Percentiles rank a stretch among this genome's conserved stretches.
Conservation (phyloP, 2,329 filamentous ascomycete genomes). For the Nothopassalora personata region DNA sequence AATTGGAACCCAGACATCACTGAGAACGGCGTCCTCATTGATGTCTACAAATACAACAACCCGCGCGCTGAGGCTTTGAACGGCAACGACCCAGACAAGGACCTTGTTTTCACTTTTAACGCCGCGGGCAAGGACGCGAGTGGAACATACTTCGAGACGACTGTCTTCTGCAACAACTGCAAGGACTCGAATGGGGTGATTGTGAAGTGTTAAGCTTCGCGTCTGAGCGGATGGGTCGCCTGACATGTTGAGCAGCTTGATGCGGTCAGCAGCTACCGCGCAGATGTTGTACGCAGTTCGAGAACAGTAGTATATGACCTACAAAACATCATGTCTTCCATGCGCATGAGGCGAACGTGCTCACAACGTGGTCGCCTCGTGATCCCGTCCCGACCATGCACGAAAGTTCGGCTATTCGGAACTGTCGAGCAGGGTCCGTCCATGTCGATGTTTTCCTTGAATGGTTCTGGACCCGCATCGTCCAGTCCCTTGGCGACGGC, state of each 20-base stretch:
- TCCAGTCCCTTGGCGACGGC: not conserved
- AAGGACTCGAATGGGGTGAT: not conserved
- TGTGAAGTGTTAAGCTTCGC: not conserved
- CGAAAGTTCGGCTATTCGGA: not conserved
- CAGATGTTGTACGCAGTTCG: not conserved
- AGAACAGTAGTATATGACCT: not conserved
- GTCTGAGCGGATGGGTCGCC: not conserved
- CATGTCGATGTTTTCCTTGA: not conserved
- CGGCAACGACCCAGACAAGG: conserved; percentile 6
- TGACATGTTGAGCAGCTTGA: not conserved
- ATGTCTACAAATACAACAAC: conserved; percentile 13
- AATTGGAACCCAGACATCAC: conserved; percentile 12
- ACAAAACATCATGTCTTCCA: not conserved
- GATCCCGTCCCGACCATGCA: not conserved
- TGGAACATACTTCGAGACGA: conserved; percentile 10
- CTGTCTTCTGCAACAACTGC: not conserved
- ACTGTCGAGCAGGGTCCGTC: not conserved
- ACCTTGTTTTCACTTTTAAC: conserved; percentile 11
- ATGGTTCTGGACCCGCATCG: not conserved
- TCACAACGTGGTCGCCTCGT: not conserved
- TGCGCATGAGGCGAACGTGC: not conserved
- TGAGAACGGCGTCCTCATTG: conserved; percentile 5
- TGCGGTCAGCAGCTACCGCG: not conserved
- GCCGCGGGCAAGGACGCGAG: conserved; percentile 5
- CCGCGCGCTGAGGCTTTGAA: conserved; percentile 3